Evolutionary conservation across 2,329 filamentous ascomycete species (phyloP).

Genomic region (Fusarium mundagurra): DNA sequence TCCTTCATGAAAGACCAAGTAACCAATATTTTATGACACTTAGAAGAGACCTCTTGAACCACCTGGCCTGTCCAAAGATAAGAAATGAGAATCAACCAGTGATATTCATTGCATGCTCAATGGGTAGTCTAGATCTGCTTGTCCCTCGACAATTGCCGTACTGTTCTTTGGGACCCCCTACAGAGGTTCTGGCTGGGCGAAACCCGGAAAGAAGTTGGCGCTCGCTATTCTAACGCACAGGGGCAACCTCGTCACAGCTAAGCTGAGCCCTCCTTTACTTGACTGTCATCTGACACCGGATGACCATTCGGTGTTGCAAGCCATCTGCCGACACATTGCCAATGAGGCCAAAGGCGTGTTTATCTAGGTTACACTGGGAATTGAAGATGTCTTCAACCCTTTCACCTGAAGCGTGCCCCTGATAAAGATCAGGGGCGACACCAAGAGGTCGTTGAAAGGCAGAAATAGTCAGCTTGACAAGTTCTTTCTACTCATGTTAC

Average conservation of each 20-base stretch:
- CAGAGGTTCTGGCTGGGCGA: not conserved
- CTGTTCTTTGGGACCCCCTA: not conserved
- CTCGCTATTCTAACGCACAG: not conserved
- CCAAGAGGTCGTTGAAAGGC: not conserved
- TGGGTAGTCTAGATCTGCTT: not conserved
- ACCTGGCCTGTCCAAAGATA: accelerated
- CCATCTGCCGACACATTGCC: not conserved
- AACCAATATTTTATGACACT: accelerated
- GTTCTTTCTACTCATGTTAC: not conserved
- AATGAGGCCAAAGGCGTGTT: not conserved
- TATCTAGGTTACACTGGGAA: not conserved
- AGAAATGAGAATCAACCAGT: not conserved
- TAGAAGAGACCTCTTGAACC: accelerated
- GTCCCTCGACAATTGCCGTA: not conserved
- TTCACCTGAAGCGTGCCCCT: not conserved
- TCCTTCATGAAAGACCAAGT: not conserved
- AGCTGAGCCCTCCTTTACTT: not conserved
- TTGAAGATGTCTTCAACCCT: not conserved
- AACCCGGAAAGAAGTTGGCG: not conserved
- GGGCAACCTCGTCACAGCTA: not conserved
- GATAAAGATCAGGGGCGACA: not conserved
- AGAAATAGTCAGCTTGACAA: not conserved
- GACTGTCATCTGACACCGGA: not conserved
- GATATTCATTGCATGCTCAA: not conserved
- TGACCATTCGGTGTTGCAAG: not conserved